Evolutionary conservation across 148 eudicot species (phyloP).

Genomic region (Bassia scoparia): DNA sequence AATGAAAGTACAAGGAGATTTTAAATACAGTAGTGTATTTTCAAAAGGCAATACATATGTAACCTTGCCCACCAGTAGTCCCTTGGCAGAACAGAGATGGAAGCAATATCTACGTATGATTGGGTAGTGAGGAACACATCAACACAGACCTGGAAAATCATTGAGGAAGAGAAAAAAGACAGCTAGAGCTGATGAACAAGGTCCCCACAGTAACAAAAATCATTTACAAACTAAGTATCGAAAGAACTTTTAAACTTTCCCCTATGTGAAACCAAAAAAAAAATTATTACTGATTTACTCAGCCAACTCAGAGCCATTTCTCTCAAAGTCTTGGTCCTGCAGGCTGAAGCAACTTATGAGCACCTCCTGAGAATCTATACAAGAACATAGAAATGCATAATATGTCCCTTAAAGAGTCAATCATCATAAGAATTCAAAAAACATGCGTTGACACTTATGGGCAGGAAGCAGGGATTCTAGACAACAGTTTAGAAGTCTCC

Average conservation of each 20-base stretch:
- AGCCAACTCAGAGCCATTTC: slow-evolving; percentile 95
- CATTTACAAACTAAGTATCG: too few relatives aligned
- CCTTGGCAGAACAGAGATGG: slow-evolving; percentile 85
- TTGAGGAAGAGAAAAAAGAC: background rate
- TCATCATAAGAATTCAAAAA: background rate
- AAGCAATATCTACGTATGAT: slow-evolving; percentile 84
- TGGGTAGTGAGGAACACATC: slow-evolving; percentile 88
- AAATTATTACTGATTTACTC: too few relatives aligned
- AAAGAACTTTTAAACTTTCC: too few relatives aligned
- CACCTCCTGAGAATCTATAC: slow-evolving; percentile 62
- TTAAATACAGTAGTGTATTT: background rate
- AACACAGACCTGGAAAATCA: slow-evolving; percentile 76
- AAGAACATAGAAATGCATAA: background rate
- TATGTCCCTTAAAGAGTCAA: background rate
- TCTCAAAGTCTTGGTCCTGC: slow-evolving; percentile 76
- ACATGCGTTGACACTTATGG: background rate
- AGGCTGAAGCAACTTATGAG: slow-evolving; percentile 86
- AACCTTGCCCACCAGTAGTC: slow-evolving; percentile 98
- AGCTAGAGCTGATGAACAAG: background rate
- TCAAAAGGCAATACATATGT: background rate
- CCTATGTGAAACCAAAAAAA: too few relatives aligned
- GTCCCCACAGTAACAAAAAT: background rate
- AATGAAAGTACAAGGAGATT: background rate
- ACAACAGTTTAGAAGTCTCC: background rate
- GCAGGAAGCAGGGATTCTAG: background rate